Base-by-base conservation (phyloP, 441 rosid species). In the Aquilaria agallochum region DNA sequence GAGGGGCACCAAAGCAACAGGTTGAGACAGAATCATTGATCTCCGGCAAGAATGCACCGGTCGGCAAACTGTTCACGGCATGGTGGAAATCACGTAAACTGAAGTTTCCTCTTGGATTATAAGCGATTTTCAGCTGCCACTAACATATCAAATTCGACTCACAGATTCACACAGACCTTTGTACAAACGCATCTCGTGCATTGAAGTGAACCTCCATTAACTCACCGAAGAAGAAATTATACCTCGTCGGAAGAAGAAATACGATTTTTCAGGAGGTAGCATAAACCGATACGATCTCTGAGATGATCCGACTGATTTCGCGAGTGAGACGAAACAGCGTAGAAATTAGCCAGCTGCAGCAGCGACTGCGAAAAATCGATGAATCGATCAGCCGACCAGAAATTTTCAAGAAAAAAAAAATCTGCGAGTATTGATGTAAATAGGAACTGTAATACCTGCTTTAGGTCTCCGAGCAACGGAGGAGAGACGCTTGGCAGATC, bases 31-130 rank as follows among this genome's bases (percentile, higher is more conserved):
- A 74, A 66, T 75, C 90, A 68, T 76, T 67, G 44, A 83, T 70
- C 67, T 85, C 86, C 40, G 94, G 94, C 32, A 45, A 46, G 70
- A 83, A 90, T 20, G 82, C 79, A 70, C 83, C 88, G n/a, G 36
- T 46, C 30, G 97, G 95, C 73, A 90, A 68, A 72, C 68, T 77
- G 62, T 84, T 81, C 57, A 90, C 92, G 63, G 96, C 91, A 0
- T 76, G 90, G 75, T 93, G 98, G 58, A 93, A 93, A 67, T 83
- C 95, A 27, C 86, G 81, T 34, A 93, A 83, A 66, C 75, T 65
- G 67, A 85, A 90, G 72, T 76, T 76, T 74, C 83, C 83, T 64
- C 75, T 61, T 52, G 96, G 96, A 66, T 73, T 64, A 67, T 88
- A 85, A 14, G 89, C 92, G 63, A 88, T 47, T 65, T 81, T 82